Evolutionary conservation across 2,329 filamentous ascomycete species (phyloP), one percentile per base, ranked within the genome.

Genomic region (Hypoxylon sp.): DNA sequence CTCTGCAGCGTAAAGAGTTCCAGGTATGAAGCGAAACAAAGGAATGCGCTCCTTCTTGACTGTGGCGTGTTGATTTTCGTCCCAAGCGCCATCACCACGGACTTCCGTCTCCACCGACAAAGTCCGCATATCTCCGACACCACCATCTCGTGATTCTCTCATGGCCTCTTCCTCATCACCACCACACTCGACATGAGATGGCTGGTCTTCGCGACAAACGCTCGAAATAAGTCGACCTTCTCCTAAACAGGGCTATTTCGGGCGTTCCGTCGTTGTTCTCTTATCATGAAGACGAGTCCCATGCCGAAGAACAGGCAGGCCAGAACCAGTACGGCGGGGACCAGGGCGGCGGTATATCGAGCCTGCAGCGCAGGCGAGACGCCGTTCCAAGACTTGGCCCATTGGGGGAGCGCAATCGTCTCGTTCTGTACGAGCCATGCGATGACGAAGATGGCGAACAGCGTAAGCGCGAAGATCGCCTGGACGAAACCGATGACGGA

Each of bases 371-470:
- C 54, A 19, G 44, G 34, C 7, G 57, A 35, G 5, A 47, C 44
- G 19, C 48, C 51, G 21, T 58, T 47, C 48, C 40, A 58, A 4
- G 54, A 42, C 35, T 53, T 58, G 4, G 51, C 57, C 57, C 57
- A 60, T 40, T 51, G 35, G 3, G 57, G 55, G 5, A 60, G 48
- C 0, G 15, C 2, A 30, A 60, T 58, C 1, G 47, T 17, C 6
- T 36, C 57, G 6, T 15, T 25, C n/a, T 60, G 17, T 0, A 58
- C 55, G 11, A 55, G n/a, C 41, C 49, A 58, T 2, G 48, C 38
- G 31, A 60, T 37, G 20, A 55, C 36, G 29, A 60, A 60, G 29
- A 60, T 55, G 16, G 48, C 34, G 41, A 58, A 40, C 4, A 59
- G 4, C 16, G 41, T 23, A 15, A 57, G 16, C 12, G 57, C 41